Conservation (phyloP, 371 early-diverging fungal species). For the Umbelopsis sp. region DNA sequence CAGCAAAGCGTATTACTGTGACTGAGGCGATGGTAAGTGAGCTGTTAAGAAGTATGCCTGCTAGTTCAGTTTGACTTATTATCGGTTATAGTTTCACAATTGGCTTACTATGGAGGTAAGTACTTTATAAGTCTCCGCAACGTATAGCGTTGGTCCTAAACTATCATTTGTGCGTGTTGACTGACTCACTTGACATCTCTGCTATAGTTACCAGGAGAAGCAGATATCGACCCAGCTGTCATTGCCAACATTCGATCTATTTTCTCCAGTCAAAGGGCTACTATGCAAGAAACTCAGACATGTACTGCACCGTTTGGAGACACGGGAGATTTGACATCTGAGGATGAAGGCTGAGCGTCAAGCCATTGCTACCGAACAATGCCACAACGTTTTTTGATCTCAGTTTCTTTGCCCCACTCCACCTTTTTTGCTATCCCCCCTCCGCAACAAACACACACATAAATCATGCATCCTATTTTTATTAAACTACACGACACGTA, state of each 20-base stretch:
- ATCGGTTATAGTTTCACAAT: conserved; percentile 11
- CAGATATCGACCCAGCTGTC: conserved; percentile 10
- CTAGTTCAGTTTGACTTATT: neutral
- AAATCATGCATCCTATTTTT: no score
- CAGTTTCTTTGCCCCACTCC: no score
- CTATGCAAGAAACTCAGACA: conserved; percentile 8
- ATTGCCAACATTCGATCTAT: conserved; percentile 4
- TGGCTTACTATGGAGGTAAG: conserved; percentile 32
- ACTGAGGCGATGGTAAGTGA: conserved; percentile 42
- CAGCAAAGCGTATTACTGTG: conserved; percentile 45
- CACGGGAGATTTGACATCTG: conserved; percentile 1
- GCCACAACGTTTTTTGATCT: no score
- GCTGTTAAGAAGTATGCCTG: neutral
- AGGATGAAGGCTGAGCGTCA: neutral
- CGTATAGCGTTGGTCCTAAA: no score
- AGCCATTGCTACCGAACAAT: no score
- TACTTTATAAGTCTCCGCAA: neutral
- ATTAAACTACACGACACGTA: no score
- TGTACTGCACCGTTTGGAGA: conserved; percentile 8
- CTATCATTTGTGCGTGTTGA: no score
- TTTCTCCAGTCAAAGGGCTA: conserved; percentile 7
- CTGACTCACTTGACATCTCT: neutral
- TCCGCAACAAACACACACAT: no score
- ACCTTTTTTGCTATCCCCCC: no score
- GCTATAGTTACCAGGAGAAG: neutral